Conservation (phyloP, 805 yeast species). For the Ascoidea rubescens region DNA sequence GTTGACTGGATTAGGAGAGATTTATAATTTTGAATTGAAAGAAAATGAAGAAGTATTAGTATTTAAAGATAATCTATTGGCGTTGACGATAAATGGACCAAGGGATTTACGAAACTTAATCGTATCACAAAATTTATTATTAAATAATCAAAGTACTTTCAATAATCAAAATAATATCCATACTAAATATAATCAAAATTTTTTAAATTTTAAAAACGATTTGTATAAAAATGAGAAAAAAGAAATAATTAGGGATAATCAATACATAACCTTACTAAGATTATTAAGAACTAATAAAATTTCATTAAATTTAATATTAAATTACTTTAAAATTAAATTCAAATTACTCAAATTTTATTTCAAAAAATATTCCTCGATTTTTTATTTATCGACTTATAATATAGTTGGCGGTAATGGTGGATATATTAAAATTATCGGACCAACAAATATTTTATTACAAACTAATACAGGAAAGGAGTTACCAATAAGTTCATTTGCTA, state of each 20-base stretch:
- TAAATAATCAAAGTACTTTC: no score
- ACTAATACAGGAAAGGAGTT: background rate
- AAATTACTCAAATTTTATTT: no score
- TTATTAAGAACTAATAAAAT: background rate
- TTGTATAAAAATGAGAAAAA: background rate
- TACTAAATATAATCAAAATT: background rate
- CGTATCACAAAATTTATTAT: background rate
- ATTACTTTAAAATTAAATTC: no score
- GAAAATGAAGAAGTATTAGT: constrained; percentile 25
- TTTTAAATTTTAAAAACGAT: background rate
- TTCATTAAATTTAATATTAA: background rate
- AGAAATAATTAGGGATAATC: background rate
- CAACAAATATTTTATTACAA: background rate
- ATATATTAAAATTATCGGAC: background rate
- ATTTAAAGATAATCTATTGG: constrained; percentile 23
- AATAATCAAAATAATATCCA: no score
- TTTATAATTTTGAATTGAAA: constrained; percentile 22
- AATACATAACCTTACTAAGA: background rate
- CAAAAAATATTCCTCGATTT: background rate
- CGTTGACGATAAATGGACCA: constrained; percentile 28
- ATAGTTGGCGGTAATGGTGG: background rate
- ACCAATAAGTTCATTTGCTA: no score
- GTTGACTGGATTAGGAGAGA: constrained; percentile 26
- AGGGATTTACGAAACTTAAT: constrained; percentile 17
- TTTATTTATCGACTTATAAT: no score